Base-by-base conservation (phyloP, 1,284 basidiomycete species). In the Trametes pubescens region DNA sequence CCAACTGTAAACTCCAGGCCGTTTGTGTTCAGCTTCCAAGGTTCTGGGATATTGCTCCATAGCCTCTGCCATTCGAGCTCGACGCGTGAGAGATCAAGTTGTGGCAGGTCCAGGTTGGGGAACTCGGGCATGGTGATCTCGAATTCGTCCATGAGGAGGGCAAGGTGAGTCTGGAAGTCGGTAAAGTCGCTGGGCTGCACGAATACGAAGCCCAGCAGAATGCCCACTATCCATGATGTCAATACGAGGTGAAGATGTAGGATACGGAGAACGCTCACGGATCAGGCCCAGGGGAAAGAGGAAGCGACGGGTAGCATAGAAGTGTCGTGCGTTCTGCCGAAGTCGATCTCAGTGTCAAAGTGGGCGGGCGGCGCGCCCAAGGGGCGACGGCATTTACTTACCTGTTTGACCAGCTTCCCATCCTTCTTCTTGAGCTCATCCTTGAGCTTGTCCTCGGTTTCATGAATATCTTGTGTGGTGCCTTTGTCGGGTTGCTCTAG, bases 1-100 rank as follows among this genome's bases (percentile, higher is more conserved):
- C 95, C 95, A 2, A 93, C 91, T 65, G 88, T 84, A 71, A 97
- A 97, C 75, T 95, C 94, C 57, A 94, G 82, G 2, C 91, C 91
- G 65, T 93, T 91, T 24, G 85, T 90, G 71, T 90, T 91, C 67
- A 96, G 83, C 78, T 92, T 93, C 92, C 86, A 93, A 2, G 86
- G 81, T 73, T 89, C 91, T 3, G 92, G 89, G 11, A 90, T 87
- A 66, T 80, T 86, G 71, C 79, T 84, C 59, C 84, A 81, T n/a
- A 93, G 73, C 56, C 84, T 80, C 48, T 79, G 81, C 89, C 90
- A 93, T 75, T 93, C 91, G 18, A 77, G 66, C 75, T 92, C 90
- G 9, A 92, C 79, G 6, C 83, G 81, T 10, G 88, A 84, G 61
- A 91, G 79, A 58, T 83, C 81, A 38, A 91, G 76, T 57, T 83